Conservation (phyloP, 805 yeast genomes). For the Zygosaccharomyces gambellarensis region DNA sequence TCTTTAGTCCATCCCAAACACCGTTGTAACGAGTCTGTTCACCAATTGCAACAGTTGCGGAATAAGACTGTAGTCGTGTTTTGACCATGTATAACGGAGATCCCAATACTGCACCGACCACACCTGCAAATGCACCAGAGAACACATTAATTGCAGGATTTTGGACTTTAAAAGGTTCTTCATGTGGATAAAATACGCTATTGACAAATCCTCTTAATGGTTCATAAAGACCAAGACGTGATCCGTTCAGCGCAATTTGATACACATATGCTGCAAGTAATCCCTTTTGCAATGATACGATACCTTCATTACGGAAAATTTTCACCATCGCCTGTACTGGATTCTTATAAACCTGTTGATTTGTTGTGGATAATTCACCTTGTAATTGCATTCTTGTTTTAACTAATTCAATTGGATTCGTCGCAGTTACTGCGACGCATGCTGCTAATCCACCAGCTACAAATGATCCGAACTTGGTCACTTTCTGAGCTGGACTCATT, state of each 20-base stretch:
- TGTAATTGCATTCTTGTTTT: constrained; percentile 96
- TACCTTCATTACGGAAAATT: constrained; percentile 76
- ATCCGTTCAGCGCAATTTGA: constrained; percentile 88
- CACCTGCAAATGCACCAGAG: constrained; percentile 81
- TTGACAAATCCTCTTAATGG: constrained; percentile 68
- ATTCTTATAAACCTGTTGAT: constrained; percentile 62
- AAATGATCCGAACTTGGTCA: constrained; percentile 72
- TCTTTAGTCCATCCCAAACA: constrained; percentile 59
- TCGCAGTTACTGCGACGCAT: constrained; percentile 94
- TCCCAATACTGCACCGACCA: constrained; percentile 82
- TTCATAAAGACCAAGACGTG: constrained; percentile 91
- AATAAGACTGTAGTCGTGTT: constrained; percentile 94
- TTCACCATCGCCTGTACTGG: constrained; percentile 77
- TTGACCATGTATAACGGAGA: constrained; percentile 90
- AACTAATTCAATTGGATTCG: constrained; percentile 92
- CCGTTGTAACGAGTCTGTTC: constrained; percentile 85
- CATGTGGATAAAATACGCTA: constrained; percentile 46
- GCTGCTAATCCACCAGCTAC: constrained; percentile 92
- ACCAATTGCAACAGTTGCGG: constrained; percentile 64
- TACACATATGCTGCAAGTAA: constrained; percentile 82
- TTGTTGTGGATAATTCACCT: constrained; percentile 70
- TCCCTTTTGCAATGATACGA: constrained; percentile 86
- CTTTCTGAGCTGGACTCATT: constrained; percentile 51
- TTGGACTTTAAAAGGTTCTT: constrained; percentile 47
- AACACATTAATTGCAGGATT: constrained; percentile 57